phyloP scores from a whole-genome alignment of 2,329 filamentous ascomycete species.

The Fusarium concolor region DNA sequence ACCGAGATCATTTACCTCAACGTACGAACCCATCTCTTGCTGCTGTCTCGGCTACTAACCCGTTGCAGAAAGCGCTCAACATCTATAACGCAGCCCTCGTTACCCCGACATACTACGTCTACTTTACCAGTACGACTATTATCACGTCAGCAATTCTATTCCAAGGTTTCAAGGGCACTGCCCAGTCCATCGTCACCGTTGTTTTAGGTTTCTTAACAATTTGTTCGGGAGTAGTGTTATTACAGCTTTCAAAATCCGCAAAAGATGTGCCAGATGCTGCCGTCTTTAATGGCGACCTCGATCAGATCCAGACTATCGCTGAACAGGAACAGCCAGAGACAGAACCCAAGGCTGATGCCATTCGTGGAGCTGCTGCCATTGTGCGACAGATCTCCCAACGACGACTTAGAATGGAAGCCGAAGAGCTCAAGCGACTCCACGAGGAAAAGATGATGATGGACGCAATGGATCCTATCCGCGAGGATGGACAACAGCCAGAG shows the following conservation, averaged over 20 bases:
- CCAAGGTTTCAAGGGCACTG: conserved; percentile 90
- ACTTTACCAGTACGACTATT: conserved; percentile 96
- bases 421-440: conserved; percentile 81
- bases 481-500: conserved; percentile 71
- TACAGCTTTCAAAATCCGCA: conserved; percentile 97
- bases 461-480: conserved; percentile 77
- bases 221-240: conserved; percentile 88
- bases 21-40: conserved; percentile 64
- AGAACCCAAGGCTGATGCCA: conserved; percentile 95
- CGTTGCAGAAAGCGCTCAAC: conserved; percentile 91
- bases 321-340: conserved; percentile 96
- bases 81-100: conserved; percentile 96
- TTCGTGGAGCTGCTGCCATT: conserved; percentile 89
- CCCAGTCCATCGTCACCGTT: conserved; percentile 83
- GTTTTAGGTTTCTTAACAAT: conserved; percentile 95
- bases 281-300: conserved; percentile 90
- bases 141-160: conserved; percentile 94
- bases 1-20: conserved; percentile 97
- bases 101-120: conserved; percentile 98
- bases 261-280: conserved; percentile 96
- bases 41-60: conserved; percentile 48
- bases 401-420: conserved; percentile 80
- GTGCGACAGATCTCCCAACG: conserved; percentile 82
- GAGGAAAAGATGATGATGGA: conserved; percentile 80
- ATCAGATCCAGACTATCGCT: conserved; percentile 94